Evolutionary conservation across 805 yeast species (phyloP).

Genomic region (Pichia ethanolica): DNA sequence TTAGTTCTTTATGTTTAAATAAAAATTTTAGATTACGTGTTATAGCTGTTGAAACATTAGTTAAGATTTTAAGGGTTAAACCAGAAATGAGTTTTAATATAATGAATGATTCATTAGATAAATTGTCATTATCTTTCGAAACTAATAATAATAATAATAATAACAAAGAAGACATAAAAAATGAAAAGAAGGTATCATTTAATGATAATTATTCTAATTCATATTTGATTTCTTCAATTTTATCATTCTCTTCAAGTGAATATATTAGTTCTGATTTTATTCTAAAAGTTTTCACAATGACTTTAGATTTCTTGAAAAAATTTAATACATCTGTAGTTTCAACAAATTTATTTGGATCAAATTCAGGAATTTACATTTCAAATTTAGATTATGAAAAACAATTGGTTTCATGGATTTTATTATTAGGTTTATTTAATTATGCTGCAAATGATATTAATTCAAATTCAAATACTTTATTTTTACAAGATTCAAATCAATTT

Average conservation of each 20-base stretch:
- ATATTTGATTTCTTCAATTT: conserved; percentile 25
- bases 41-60: conserved; percentile 32
- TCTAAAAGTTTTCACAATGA: conserved; percentile 23
- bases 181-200: conserved; percentile 16
- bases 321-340: conserved; percentile 31
- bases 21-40: conserved; percentile 35
- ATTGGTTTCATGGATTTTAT: conserved; percentile 51
- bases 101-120: conserved; percentile 30
- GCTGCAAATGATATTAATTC: conserved; percentile 19
- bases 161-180: background rate
- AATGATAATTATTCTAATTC: conserved; percentile 28
- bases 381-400: conserved; percentile 30
- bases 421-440: conserved; percentile 58
- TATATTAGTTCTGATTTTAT: conserved; percentile 27
- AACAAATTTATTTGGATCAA: conserved; percentile 26
- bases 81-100: conserved; percentile 25
- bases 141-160: conserved; percentile 17
- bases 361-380: conserved; percentile 22
- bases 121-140: conserved; percentile 29
- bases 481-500: conserved; percentile 51
- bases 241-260: conserved; percentile 25
- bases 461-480: conserved; percentile 41
- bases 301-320: conserved; percentile 25
- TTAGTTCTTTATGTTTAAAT: conserved; percentile 32
- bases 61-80: conserved; percentile 27